Base-by-base conservation (phyloP, 78 protist genomes). In the Dictyostelium purpureum region DNA sequence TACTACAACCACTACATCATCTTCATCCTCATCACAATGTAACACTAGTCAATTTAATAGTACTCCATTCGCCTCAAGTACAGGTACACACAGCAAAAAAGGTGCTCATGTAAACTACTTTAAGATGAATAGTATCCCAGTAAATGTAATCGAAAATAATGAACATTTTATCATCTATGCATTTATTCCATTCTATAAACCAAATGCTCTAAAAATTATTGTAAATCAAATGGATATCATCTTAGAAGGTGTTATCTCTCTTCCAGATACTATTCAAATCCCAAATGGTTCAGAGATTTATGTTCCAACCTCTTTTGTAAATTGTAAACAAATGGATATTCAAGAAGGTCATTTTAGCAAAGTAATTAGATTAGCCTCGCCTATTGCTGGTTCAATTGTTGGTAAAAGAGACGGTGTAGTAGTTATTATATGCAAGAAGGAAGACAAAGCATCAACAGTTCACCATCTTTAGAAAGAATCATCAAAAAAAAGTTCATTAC, bases 201-300 rank as follows among this genome's bases (percentile, higher is more conserved):
- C 92, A 24, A 85, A 85, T 61, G 80, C 83, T n/a, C 26, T 85
- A 4, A 70, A 61, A 42, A 73, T 85, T 14, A 85, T 82, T 2
- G 92, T 85, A 26, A 85, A 85, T n/a, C 92, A 85, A 73, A 85
- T 85, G 92, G 92, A 85, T 47, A 69, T 85, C 21, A 73, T 73
- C 19, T 47, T 85, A 49, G 92, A 85, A 28, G 92, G 92, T 18
- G 28, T 70, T 38, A 73, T 85, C 14, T 85, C 92, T 21, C 45
- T 85, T 9, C 92, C 92, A 6, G 92, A 85, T 4, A 56, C 92
- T 2, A 73, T 85, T 11, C 82, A 73, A 35, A 70, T 85, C 31
- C 92, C 92, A 61, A 85, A 85, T 21, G 92, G 92, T 4, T 71
- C 82, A 2, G 92, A 85, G 9, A 85, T 85, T 7, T 19, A 37